These are phyloP conservation scores for Podospora comata DNA, from an alignment of 495 filamentous ascomycete species.

Conservation along the genomic window DNA sequence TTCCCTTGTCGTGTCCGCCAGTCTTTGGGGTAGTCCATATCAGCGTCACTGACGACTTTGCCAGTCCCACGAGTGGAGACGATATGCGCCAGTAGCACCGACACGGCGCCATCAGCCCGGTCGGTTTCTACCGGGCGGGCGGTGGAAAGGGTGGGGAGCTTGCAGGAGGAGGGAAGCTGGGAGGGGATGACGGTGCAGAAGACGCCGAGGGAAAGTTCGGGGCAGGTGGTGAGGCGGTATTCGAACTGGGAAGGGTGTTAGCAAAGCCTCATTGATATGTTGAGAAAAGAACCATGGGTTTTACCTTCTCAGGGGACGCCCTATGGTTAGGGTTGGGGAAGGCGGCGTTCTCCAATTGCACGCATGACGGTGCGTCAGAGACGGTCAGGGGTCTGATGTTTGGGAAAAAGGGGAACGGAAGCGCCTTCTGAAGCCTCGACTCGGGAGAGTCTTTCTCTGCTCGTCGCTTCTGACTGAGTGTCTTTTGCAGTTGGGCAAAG, in stretches of 20 bases:
- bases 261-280: constrained; percentile 5
- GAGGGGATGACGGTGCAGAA: constrained; percentile 60
- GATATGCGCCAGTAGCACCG: constrained; percentile 75
- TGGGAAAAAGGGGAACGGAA: constrained; percentile 44
- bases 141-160: constrained; percentile 46
- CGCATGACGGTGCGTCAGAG: constrained; percentile 72
- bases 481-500: constrained; percentile 32
- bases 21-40: constrained; percentile 69
- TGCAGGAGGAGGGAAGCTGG: constrained; percentile 41
- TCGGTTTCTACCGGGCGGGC: constrained; percentile 48
- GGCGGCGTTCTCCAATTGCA: constrained; percentile 68
- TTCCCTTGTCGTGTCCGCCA: constrained; percentile 48
- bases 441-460: constrained; percentile 31
- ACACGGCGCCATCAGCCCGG: constrained; percentile 47
- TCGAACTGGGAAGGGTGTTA: constrained; percentile 54
- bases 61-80: constrained; percentile 66
- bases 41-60: constrained; percentile 63
- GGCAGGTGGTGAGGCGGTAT: constrained; percentile 74
- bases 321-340: constrained; percentile 68
- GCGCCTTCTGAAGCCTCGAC: constrained; percentile 26
- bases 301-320: constrained; percentile 76
- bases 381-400: constrained; percentile 68
- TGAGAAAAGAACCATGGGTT: constrained; percentile 26
- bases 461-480: constrained; percentile 30
- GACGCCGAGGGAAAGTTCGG: constrained; percentile 77